A percentile compares a stretch with the other conserved stretches of the same genome.
Conservation (phyloP, 2,329 filamentous ascomycete species). For the Diaporthe citriasiana region DNA sequence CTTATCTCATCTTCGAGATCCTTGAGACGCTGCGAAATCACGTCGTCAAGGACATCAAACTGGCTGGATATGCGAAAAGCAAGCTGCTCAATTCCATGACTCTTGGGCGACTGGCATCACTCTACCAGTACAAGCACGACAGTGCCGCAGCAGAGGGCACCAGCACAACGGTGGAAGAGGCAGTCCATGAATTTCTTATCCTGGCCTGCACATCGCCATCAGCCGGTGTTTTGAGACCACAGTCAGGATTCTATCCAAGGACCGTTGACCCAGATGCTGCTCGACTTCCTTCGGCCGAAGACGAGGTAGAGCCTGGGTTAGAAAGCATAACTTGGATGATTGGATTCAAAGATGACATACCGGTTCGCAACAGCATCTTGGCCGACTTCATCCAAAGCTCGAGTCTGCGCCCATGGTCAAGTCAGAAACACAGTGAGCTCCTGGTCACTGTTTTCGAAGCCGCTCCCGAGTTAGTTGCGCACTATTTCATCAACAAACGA, state of each 20-base stretch:
- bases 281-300: slow-evolving; percentile 53
- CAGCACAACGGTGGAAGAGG: slow-evolving; percentile 70
- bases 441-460: slow-evolving; percentile 83
- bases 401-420: slow-evolving; percentile 86
- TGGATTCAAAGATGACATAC: slow-evolving; percentile 74
- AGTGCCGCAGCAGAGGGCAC: slow-evolving; percentile 55
- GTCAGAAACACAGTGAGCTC: slow-evolving; percentile 84
- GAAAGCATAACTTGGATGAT: slow-evolving; percentile 80
- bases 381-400: slow-evolving; percentile 83
- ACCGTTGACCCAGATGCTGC: slow-evolving; percentile 72
- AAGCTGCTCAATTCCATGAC: slow-evolving; percentile 82
- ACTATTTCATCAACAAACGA: slow-evolving; percentile 86
- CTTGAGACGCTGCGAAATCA: slow-evolving; percentile 78
- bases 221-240: slow-evolving; percentile 81
- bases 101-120: slow-evolving; percentile 77
- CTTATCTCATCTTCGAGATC: slow-evolving; percentile 81
- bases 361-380: slow-evolving; percentile 84
- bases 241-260: slow-evolving; percentile 88
- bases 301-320: slow-evolving; percentile 72
- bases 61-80: slow-evolving; percentile 81
- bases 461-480: slow-evolving; percentile 87
- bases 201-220: slow-evolving; percentile 80
- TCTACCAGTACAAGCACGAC: slow-evolving; percentile 76
- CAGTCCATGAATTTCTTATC: slow-evolving; percentile 82
- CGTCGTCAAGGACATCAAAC: slow-evolving; percentile 80